Evolutionary conservation across 2,329 filamentous ascomycete species (phyloP).

Genomic region (Alternaria sp.): DNA sequence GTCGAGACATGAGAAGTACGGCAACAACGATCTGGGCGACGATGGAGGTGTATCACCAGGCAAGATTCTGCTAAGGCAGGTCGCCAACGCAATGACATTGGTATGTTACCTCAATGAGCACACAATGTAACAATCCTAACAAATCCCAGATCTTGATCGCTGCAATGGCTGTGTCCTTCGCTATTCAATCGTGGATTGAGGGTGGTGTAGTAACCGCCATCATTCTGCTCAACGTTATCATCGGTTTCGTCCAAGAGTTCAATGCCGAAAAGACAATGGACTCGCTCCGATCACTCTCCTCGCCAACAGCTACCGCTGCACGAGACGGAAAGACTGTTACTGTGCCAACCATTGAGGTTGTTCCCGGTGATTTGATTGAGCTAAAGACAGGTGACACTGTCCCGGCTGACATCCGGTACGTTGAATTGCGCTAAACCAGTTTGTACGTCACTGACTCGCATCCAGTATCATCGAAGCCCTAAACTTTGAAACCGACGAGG

Average conservation of each 20-base stretch:
- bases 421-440: neutral
- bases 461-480: slow-evolving; percentile 61
- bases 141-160: slow-evolving; percentile 49
- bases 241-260: slow-evolving; percentile 57
- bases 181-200: slow-evolving; percentile 55
- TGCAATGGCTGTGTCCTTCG: slow-evolving; percentile 56
- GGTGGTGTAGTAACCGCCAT: slow-evolving; percentile 55
- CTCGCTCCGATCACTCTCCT: slow-evolving; percentile 52
- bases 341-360: slow-evolving; percentile 64
- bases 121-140: neutral
- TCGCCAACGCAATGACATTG: slow-evolving; percentile 80
- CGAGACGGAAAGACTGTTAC: slow-evolving; percentile 61
- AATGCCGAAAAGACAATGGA: slow-evolving; percentile 58
- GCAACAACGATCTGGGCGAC: slow-evolving; percentile 74
- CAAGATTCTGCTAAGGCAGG: slow-evolving; percentile 75
- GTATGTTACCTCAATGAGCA: slow-evolving; percentile 46
- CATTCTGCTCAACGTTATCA: slow-evolving; percentile 53
- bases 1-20: slow-evolving; percentile 54
- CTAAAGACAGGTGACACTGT: slow-evolving; percentile 70
- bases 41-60: slow-evolving; percentile 72
- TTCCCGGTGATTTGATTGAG: slow-evolving; percentile 70
- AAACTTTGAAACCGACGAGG: slow-evolving; percentile 78
- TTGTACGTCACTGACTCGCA: neutral
- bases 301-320: slow-evolving; percentile 54
- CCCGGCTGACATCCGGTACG: slow-evolving; percentile 67